A percentile compares a stretch with the other conserved stretches of the same genome.
Evolutionary conservation across 345 rosid genomes (phyloP).

Genomic region (Adansonia digitata): DNA sequence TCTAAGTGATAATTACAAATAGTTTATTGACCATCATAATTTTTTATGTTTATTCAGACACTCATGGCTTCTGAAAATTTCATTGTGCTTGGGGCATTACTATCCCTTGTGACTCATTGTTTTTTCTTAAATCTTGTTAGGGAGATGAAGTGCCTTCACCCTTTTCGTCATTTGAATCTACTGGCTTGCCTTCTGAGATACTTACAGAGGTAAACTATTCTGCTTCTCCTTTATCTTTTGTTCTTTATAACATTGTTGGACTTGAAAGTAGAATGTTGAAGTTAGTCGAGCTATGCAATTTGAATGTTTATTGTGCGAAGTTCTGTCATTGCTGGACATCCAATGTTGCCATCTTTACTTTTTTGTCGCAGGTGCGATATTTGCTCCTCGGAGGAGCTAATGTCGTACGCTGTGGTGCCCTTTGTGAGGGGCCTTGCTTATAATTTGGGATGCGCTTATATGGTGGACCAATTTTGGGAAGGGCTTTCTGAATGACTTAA

Average conservation of each 20-base stretch:
- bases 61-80: background rate
- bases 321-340: constrained; percentile 47
- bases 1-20: background rate
- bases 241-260: background rate
- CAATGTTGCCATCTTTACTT: constrained; percentile 58
- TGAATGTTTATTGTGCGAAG: constrained; percentile 19
- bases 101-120: background rate
- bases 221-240: constrained; percentile 6
- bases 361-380: constrained; percentile 99
- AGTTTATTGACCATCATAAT: background rate
- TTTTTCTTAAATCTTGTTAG: constrained; percentile 29
- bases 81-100: background rate
- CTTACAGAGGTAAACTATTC: constrained; percentile 73
- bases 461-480: constrained; percentile 63
- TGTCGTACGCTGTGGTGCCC: constrained; percentile 99
- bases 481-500: constrained; percentile 69
- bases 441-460: constrained; percentile 64
- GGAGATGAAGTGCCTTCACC: constrained; percentile 83
- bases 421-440: constrained; percentile 61
- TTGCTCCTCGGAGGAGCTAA: constrained; percentile 95
- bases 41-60: background rate
- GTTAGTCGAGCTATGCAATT: background rate
- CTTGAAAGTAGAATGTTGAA: background rate
- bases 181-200: constrained; percentile 90
- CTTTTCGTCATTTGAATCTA: constrained; percentile 65